Evolutionary conservation across 495 filamentous ascomycete genomes (phyloP).

Genomic region (Talaromyces wortmannii): DNA sequence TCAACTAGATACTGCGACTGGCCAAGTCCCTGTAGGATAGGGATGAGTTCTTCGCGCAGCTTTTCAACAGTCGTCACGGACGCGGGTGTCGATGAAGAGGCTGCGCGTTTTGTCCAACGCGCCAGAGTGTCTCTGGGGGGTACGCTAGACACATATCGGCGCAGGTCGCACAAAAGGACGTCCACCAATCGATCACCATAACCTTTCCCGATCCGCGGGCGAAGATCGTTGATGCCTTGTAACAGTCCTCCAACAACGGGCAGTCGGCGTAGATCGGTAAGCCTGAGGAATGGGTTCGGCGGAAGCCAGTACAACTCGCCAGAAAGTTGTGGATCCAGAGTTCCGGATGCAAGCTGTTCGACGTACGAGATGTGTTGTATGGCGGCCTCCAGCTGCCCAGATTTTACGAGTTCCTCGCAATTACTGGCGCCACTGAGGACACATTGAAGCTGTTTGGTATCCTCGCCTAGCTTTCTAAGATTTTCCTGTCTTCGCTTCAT

Average conservation of each 20-base stretch:
- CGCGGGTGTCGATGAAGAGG: slow-evolving; percentile 58
- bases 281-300: slow-evolving; percentile 10
- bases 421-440: slow-evolving; percentile 67
- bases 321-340: slow-evolving; percentile 25
- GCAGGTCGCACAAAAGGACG: slow-evolving; percentile 69
- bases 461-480: slow-evolving; percentile 69
- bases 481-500: slow-evolving; percentile 78
- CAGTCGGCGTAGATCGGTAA: slow-evolving; percentile 67
- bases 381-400: slow-evolving; percentile 71
- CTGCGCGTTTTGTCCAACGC: slow-evolving; percentile 62
- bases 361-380: slow-evolving; percentile 66
- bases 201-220: slow-evolving; percentile 72
- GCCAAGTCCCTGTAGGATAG: slow-evolving; percentile 68
- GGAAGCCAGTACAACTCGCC: slow-evolving; percentile 12
- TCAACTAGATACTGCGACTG: slow-evolving; percentile 68
- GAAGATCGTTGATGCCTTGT: slow-evolving; percentile 66
- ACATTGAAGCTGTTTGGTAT: slow-evolving; percentile 72
- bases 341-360: slow-evolving; percentile 72
- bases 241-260: slow-evolving; percentile 75
- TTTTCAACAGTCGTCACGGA: slow-evolving; percentile 64
- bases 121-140: slow-evolving; percentile 65
- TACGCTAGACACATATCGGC: slow-evolving; percentile 70
- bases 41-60: slow-evolving; percentile 58
- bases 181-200: slow-evolving; percentile 79
- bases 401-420: slow-evolving; percentile 76